Evolutionary conservation across 2,329 filamentous ascomycete species (phyloP).

Genomic region (Scytalidium sp.): DNA sequence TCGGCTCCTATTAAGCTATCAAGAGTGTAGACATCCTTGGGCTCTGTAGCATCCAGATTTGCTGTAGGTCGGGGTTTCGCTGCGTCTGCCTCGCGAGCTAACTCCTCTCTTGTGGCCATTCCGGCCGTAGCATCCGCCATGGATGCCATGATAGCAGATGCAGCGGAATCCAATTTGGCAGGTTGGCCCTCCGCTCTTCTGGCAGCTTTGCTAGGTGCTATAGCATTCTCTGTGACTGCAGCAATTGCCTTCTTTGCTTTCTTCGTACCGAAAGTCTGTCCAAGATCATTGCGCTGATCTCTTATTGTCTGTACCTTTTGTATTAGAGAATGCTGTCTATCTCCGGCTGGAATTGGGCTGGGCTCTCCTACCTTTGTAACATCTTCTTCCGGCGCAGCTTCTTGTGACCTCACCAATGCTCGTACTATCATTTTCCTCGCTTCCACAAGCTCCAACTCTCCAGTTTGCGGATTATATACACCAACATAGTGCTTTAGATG

Average conservation of each 20-base stretch:
- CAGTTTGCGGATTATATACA: constrained; percentile 58
- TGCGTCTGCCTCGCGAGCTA: constrained; percentile 62
- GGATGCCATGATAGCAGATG: constrained; percentile 58
- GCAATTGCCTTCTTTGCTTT: constrained; percentile 78
- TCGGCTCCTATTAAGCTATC: constrained; percentile 64
- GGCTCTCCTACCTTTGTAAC: constrained; percentile 26
- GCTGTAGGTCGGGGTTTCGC: constrained; percentile 71
- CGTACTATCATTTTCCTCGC: constrained; percentile 63
- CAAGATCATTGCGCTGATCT: constrained; percentile 66
- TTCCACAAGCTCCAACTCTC: constrained; percentile 57
- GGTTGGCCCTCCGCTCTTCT: constrained; percentile 34
- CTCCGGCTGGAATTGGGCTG: constrained; percentile 34
- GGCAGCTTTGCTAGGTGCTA: constrained; percentile 38
- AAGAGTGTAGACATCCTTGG: constrained; percentile 71
- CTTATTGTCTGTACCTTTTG: constrained; percentile 45
- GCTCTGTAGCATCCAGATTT: constrained; percentile 63
- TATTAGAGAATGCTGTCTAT: constrained; percentile 12
- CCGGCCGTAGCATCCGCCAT: constrained; percentile 59
- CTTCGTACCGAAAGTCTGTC: constrained; percentile 79
- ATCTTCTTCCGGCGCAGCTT: constrained; percentile 45
- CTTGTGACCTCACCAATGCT: constrained; percentile 53
- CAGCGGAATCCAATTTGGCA: constrained; percentile 52
- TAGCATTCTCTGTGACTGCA: constrained; percentile 68
- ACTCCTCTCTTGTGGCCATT: constrained; percentile 65
- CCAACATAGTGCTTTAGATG: constrained; percentile 63